These are phyloP conservation scores for Hansenula lynferdii DNA, from an alignment of 1,139 yeast species.

Conservation along the genomic window DNA sequence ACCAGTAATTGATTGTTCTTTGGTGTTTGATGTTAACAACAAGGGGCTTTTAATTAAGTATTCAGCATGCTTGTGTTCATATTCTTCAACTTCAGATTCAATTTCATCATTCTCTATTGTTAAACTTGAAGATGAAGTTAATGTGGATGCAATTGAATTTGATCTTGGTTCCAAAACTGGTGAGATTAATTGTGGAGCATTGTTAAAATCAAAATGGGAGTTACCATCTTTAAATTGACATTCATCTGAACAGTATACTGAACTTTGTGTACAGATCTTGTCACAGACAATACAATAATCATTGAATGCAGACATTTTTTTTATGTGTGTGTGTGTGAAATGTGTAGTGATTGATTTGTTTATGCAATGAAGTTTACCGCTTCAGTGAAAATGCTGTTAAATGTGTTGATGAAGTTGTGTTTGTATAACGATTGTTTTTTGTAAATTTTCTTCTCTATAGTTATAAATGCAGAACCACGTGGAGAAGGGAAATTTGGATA, in stretches of 20 bases:
- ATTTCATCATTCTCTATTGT: conserved; percentile 6
- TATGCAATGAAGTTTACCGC: too few species aligned
- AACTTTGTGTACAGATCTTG: conserved; percentile 37
- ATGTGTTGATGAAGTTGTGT: not conserved
- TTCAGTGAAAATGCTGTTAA: too few species aligned
- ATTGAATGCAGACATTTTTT: conserved; percentile 50
- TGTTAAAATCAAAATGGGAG: conserved; percentile 20
- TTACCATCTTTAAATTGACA: conserved; percentile 45
- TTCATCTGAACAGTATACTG: conserved; percentile 53
- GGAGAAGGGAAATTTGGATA: not conserved
- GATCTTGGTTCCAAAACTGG: conserved; percentile 23
- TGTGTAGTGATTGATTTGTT: not conserved
- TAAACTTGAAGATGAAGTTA: conserved; percentile 5
- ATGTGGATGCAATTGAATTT: conserved; percentile 16
- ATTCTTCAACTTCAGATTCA: conserved; percentile 12
- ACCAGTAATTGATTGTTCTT: conserved; percentile 21
- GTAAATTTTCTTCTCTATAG: not conserved
- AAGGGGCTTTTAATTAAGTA: conserved; percentile 23
- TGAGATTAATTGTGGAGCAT: conserved; percentile 23
- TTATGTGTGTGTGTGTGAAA: not conserved
- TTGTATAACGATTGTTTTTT: not conserved
- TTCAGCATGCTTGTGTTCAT: conserved; percentile 14
- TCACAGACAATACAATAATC: conserved; percentile 67
- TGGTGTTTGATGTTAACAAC: conserved; percentile 16
- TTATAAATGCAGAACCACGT: not conserved